phyloP scores from a whole-genome alignment of 2,329 filamentous ascomycete species.

The Hymenoscyphus fructigenus region DNA sequence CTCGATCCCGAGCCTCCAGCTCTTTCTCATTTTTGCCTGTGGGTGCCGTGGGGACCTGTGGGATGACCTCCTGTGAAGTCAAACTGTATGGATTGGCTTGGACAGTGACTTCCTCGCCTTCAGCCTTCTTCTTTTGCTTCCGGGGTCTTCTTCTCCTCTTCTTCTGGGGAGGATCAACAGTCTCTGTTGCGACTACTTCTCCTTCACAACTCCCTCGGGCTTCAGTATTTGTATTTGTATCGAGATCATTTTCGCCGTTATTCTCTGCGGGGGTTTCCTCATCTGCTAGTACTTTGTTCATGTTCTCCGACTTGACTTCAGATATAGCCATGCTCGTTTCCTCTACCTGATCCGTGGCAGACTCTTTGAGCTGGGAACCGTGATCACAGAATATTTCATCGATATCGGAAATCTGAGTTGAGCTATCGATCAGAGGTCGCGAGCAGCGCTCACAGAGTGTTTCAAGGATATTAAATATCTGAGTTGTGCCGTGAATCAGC shows the following conservation, averaged over 20 bases:
- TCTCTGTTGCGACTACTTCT: no score
- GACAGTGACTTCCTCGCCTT: background rate
- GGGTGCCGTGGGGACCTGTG: no score
- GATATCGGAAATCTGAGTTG: background rate
- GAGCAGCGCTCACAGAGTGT: background rate
- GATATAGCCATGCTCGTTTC: background rate
- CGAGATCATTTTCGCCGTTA: background rate
- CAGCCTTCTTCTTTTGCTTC: background rate
- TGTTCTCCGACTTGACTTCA: background rate
- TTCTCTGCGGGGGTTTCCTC: background rate
- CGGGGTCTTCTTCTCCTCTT: background rate
- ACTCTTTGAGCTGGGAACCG: no score
- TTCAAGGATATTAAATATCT: background rate
- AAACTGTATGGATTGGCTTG: no score
- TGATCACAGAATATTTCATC: background rate
- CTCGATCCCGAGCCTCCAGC: no score
- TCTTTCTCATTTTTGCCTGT: no score
- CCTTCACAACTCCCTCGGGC: no score
- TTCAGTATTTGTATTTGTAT: background rate
- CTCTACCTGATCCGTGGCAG: no score
- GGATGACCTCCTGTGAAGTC: no score
- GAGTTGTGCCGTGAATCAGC: background rate
- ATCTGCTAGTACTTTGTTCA: background rate
- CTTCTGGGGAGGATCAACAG: background rate
- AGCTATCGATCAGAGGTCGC: background rate